Percentiles rank a stretch among this genome's conserved stretches.
phyloP scores from a whole-genome alignment of 495 filamentous ascomycete genomes.

The Haplographium delicatum region DNA sequence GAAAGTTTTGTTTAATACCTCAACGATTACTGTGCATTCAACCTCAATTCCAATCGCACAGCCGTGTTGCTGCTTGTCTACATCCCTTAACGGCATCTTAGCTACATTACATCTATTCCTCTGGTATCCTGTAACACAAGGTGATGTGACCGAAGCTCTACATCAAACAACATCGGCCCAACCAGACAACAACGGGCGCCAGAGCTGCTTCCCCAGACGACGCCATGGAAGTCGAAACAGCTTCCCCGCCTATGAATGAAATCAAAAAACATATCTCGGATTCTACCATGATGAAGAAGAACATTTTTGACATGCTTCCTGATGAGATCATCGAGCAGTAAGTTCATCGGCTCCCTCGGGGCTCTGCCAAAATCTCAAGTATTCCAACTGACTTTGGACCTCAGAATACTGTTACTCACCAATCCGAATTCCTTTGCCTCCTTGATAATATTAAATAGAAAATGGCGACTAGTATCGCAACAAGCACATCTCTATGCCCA shows the following conservation, averaged over 20 bases:
- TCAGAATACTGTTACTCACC: conserved; percentile 68
- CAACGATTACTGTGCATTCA: too few relatives aligned
- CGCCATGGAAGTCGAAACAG: background rate
- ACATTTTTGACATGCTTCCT: conserved; percentile 31
- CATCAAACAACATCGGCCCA: too few relatives aligned
- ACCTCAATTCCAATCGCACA: too few relatives aligned
- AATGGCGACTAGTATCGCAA: conserved; percentile 72
- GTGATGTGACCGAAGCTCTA: too few relatives aligned
- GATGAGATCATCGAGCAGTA: conserved; percentile 40
- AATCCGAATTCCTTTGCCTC: conserved; percentile 81
- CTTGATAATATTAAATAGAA: conserved; percentile 69
- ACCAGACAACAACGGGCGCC: too few relatives aligned
- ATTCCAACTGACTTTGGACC: background rate
- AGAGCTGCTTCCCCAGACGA: too few relatives aligned
- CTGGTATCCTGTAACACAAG: too few relatives aligned
- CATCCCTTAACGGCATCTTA: too few relatives aligned
- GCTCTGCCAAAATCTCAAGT: background rate
- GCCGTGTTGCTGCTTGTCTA: background rate
- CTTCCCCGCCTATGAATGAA: background rate
- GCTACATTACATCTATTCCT: too few relatives aligned
- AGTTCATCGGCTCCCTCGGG: conserved; percentile 10
- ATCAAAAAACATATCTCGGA: conserved; percentile 7
- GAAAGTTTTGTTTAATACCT: too few relatives aligned
- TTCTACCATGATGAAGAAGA: background rate
- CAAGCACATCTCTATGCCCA: conserved; percentile 67